Evolutionary conservation across 345 rosid species (phyloP).

Genomic region (Brassica cretica): DNA sequence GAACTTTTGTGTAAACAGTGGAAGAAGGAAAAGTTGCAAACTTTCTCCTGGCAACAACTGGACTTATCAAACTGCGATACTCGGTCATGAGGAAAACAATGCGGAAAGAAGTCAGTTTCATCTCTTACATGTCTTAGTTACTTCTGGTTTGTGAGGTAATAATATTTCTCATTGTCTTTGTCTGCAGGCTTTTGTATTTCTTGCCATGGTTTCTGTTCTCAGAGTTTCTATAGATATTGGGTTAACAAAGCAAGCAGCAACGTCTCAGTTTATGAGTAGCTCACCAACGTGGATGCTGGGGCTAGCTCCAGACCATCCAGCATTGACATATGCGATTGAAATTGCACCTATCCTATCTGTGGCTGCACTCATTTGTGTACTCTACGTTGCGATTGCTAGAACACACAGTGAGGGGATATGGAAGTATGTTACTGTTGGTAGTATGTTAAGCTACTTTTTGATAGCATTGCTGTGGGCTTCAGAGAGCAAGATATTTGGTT

Average conservation of each 20-base stretch:
- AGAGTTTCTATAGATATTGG: conserved; percentile 84
- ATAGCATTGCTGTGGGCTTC: conserved; percentile 71
- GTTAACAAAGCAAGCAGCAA: conserved; percentile 88
- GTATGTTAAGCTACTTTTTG: conserved; percentile 62
- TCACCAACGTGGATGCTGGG: conserved; percentile 80
- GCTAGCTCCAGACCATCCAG: conserved; percentile 50
- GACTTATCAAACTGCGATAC: conserved; percentile 61
- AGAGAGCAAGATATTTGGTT: conserved; percentile 50
- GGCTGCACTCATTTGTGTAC: conserved; percentile 48
- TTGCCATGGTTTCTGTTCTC: conserved; percentile 58
- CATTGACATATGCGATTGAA: conserved; percentile 54
- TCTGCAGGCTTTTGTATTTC: conserved; percentile 70
- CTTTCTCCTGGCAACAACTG: conserved; percentile 86
- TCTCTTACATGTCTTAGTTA: conserved; percentile 22
- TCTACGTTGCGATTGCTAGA: conserved; percentile 38
- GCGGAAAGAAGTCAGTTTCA: conserved; percentile 61
- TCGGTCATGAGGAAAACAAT: conserved; percentile 56
- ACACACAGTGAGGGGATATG: conserved; percentile 42
- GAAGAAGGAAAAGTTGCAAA: conserved; percentile 95
- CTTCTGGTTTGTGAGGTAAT: conserved; percentile 25
- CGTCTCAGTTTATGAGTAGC: conserved; percentile 69
- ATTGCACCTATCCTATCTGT: conserved; percentile 56
- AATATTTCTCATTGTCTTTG: conserved; percentile 18
- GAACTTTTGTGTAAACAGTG: conserved; percentile 53
- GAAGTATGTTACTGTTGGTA: conserved; percentile 53